Conservation (phyloP, 768 basidiomycete species). For the Serendipita vermifera region DNA sequence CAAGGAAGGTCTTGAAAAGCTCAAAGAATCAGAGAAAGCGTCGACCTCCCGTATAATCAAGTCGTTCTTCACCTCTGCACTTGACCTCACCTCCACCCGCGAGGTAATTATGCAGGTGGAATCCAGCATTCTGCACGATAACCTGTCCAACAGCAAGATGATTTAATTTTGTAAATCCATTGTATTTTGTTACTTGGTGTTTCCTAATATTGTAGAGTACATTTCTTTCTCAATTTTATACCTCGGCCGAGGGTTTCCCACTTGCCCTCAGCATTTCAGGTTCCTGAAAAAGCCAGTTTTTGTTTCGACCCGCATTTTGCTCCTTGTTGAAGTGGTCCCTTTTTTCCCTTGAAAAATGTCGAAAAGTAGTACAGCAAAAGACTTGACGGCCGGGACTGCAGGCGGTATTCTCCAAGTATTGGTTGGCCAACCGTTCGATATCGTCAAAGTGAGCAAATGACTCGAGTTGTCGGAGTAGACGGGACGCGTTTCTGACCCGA, state of each 20-base stretch:
- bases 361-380: constrained; percentile 60
- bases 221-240: no score
- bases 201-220: no score
- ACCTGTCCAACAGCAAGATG: no score
- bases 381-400: constrained; percentile 79
- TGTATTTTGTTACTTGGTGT: no score
- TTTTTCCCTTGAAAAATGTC: constrained; percentile 5
- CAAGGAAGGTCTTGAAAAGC: not conserved
- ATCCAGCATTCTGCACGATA: no score
- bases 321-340: not conserved
- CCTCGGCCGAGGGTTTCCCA: no score
- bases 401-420: constrained; percentile 86
- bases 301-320: no score
- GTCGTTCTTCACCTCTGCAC: not conserved
- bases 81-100: not conserved
- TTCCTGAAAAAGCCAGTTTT: no score
- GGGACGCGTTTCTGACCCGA: not conserved
- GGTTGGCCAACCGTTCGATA: constrained; percentile 91
- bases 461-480: not conserved
- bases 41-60: not conserved
- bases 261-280: no score
- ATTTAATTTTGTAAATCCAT: no score
- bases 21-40: not conserved
- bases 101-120: not conserved
- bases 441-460: constrained; percentile 68